phyloP scores from a whole-genome alignment of 805 yeast species.

The Spathaspora hagerdaliae region DNA sequence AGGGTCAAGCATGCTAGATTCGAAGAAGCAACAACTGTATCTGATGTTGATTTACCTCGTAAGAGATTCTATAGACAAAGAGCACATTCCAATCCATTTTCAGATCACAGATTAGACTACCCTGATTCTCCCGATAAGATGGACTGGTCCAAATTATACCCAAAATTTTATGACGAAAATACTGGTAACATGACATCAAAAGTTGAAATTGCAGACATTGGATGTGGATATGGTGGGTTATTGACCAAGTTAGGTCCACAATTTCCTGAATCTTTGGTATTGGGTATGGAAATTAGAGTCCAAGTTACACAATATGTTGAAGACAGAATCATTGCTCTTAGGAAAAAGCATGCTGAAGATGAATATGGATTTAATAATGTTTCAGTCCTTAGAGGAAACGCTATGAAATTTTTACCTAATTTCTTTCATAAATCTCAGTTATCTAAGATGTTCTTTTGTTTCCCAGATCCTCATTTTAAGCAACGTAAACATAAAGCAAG shows the following conservation, averaged over 20 bases:
- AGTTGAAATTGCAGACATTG: conserved; percentile 91
- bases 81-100: conserved; percentile 96
- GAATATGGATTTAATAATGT: conserved; percentile 67
- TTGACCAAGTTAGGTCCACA: conserved; percentile 73
- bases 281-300: conserved; percentile 97
- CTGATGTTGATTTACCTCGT: conserved; percentile 58
- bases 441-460: conserved; percentile 92
- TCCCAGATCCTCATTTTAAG: conserved; percentile 99
- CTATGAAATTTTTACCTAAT: conserved; percentile 96
- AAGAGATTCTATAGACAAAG: conserved; percentile 91
- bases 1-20: conserved; percentile 44
- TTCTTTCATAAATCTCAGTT: conserved; percentile 81
- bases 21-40: conserved; percentile 23
- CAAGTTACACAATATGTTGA: conserved; percentile 97
- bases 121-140: conserved; percentile 76
- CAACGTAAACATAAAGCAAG: conserved; percentile 97
- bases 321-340: conserved; percentile 86
- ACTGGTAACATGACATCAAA: conserved; percentile 39
- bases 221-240: conserved; percentile 97
- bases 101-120: conserved; percentile 89
- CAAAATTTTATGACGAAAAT: conserved; percentile 45
- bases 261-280: conserved; percentile 67
- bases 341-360: conserved; percentile 45
- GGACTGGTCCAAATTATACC: conserved; percentile 84
- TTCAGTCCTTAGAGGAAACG: conserved; percentile 87